Evolutionary conservation across 164 flowering plant genomes (phyloP), one percentile per base, ranked within the genome.

Genomic region (Stephania yunnanensis): DNA sequence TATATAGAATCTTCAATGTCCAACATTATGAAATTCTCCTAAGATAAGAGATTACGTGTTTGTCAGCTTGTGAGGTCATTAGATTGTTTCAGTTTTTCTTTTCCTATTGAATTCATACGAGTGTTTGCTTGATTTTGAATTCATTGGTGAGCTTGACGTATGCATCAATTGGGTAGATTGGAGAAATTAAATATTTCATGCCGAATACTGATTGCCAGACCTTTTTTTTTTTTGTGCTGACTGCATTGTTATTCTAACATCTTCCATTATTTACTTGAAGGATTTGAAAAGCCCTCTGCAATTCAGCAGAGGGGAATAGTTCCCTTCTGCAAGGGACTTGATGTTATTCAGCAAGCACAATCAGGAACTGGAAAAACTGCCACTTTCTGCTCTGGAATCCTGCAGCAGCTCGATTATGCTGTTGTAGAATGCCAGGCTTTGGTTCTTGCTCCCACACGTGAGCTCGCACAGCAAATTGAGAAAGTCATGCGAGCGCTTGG

Each of bases 241-340:
- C 19, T 12, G 5, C 20, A 58, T 58, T 15, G 19, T 58, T 53
- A 2, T 12, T 44, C 11, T 46, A 20, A 29, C 15, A 22, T 42
- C 7, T 42, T 17, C 3, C 44, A 22, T 19, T 30, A 73, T 29
- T 30, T 1, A 61, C 66, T 69, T 82, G 11, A 36, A 89, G 92
- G 94, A 73, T 90, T 90, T 84, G 94, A 90, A 72, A 90, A 88
- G 74, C 92, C 94, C 2, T 90, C 94, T n/a, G 89, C 92, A 11
- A 90, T 90, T 71, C 94, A 90, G 78, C 90, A 90, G 71, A 87
- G 89, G 67, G 92, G 94, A 55, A 88, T 90, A 78, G 91, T 90
- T 71, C 93, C 93, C 13, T 88, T 90, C 80, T 80, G 84, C 86
- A 84, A 82, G 84, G 93, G 93, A 1, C 88, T 88, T 73, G 90